Base-by-base conservation (phyloP, 192 early-diverging fungal genomes). In the Coemansia sp. region DNA sequence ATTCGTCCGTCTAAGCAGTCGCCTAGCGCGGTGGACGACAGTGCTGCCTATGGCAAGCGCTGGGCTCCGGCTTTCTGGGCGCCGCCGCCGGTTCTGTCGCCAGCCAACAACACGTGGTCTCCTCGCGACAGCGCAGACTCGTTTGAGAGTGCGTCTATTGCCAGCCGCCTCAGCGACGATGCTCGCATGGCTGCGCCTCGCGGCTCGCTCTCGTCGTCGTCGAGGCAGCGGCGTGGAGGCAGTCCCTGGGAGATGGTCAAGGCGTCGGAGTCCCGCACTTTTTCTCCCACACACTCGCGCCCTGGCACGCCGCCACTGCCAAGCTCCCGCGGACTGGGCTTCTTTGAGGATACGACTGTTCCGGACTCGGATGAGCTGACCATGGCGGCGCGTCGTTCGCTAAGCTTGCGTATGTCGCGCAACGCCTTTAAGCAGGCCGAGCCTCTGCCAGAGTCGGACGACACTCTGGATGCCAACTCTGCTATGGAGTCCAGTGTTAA, bases 201-300 rank as follows among this genome's bases (percentile, higher is more conserved):
- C 3, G 60, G 70, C 19, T 69, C 67, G 5, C 42, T 69, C 11
- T 55, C 52, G 10, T 61, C 16, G 11, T 55, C 52, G 1, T 61
- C 16, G n/a, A 9, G 42, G 53, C 38, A 39, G 37, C 14, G 38
- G 62, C 6, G 32, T 52, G 57, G 35, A 17, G 64, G 63, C 39
- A 81, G 78, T 38, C 78, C 78, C 1, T 81, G 78, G 78, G 78
- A 81, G 70, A 57, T 81, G 46, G 74, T 81, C 3, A 69, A 67
- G 33, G 11, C 70, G 9, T 11, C 70, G 1, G 78, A 81, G 37
- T 23, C 73, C 0, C 73, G 70, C 32, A 63, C 42, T 0, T 80
- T 73, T 3, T 79, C 77, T 1, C 72, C 77, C 3, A 65, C 68
- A 16, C 71, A 62, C 58, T 69, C 75, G 11, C 67, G 73, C 3